Evolutionary conservation across 371 early-diverging fungal species (phyloP).

Genomic region (Phascolomyces articulosus): DNA sequence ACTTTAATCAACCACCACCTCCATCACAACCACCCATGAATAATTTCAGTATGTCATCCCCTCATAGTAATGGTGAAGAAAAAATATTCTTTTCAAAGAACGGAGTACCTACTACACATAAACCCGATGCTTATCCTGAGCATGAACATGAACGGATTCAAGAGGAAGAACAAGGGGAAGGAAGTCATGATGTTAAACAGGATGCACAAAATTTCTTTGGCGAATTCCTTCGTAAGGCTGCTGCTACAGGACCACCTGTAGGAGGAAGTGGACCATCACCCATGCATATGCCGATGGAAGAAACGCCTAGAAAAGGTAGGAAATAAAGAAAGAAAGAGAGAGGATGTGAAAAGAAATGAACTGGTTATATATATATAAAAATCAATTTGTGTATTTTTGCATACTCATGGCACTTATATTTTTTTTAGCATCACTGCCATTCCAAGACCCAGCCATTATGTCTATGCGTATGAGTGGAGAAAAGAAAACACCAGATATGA

Average conservation of each 20-base stretch:
- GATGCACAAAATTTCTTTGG: conserved; percentile 72
- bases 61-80: not conserved
- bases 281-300: conserved; percentile 9
- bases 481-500: conserved; percentile 5
- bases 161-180: not conserved
- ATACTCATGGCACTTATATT: not conserved
- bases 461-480: conserved; percentile 50
- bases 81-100: not conserved
- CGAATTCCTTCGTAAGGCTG: conserved; percentile 72
- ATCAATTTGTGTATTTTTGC: not conserved
- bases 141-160: conserved; percentile 1
- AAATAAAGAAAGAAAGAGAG: too few species aligned
- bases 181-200: conserved; percentile 24
- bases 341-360: not conserved
- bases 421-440: conserved; percentile 33
- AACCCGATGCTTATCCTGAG: conserved; percentile 15
- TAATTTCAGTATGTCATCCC: not conserved
- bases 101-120: conserved; percentile 2
- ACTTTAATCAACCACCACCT: not conserved
- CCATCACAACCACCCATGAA: not conserved
- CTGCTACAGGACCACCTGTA: conserved; percentile 47
- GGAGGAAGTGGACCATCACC: not conserved
- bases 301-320: conserved; percentile 16
- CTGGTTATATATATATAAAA: too few species aligned
- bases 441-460: conserved; percentile 77